phyloP scores from a whole-genome alignment of 805 yeast species.

The Ogataea zsoltii region DNA sequence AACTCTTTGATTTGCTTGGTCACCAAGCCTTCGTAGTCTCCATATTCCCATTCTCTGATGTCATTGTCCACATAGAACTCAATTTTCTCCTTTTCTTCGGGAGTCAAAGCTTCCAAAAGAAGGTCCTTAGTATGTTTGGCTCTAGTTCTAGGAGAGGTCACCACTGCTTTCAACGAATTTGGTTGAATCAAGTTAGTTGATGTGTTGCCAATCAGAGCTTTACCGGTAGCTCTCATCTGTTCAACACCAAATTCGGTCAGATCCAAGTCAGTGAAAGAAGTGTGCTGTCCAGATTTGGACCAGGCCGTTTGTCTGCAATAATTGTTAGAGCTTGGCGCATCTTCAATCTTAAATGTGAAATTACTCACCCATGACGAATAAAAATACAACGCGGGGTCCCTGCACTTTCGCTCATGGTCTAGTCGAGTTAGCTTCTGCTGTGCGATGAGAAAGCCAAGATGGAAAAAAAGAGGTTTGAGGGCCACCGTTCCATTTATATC shows the following conservation, averaged over 20 bases:
- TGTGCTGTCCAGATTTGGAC: slow-evolving; percentile 92
- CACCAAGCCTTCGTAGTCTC: slow-evolving; percentile 86
- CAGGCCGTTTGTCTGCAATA: slow-evolving; percentile 77
- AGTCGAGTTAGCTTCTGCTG: too few relatives aligned
- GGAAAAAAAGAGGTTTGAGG: not conserved
- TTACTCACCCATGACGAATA: slow-evolving; percentile 65
- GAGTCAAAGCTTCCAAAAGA: slow-evolving; percentile 51
- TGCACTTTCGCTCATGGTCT: slow-evolving; percentile 1
- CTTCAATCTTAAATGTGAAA: not conserved
- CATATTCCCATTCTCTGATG: slow-evolving; percentile 93
- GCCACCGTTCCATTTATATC: not conserved
- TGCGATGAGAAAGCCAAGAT: not conserved
- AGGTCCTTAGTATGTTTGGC: slow-evolving; percentile 76
- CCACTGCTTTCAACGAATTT: slow-evolving; percentile 56
- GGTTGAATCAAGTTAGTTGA: slow-evolving; percentile 63
- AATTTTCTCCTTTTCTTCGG: slow-evolving; percentile 42
- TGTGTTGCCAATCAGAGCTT: slow-evolving; percentile 58
- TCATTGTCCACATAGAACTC: slow-evolving; percentile 59
- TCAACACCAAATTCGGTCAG: slow-evolving; percentile 76
- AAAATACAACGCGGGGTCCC: slow-evolving; percentile 66
- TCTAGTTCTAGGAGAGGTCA: slow-evolving; percentile 79
- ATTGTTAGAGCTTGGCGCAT: not conserved
- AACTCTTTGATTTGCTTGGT: slow-evolving; percentile 65
- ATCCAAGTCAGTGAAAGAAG: slow-evolving; percentile 80
- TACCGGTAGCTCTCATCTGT: slow-evolving; percentile 76